These are phyloP conservation scores for Gentiana macrophylla DNA, from an alignment of 257 asterid genomes.

Conservation along the genomic window DNA sequence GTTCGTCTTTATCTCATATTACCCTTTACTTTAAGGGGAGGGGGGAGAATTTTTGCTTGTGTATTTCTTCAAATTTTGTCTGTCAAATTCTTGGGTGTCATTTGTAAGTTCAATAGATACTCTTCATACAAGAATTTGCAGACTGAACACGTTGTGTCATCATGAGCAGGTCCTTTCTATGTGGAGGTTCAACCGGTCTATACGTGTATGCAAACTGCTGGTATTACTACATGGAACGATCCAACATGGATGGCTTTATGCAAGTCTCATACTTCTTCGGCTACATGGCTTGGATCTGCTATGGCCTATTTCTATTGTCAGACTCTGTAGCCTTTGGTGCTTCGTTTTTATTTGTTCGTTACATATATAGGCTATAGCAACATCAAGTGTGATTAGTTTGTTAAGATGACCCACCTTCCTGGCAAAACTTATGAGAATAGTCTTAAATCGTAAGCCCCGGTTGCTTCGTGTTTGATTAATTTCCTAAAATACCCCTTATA, in stretches of 20 bases:
- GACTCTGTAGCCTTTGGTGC: constrained; percentile 18
- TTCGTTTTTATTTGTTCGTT: constrained; percentile 15
- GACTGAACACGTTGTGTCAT: background rate
- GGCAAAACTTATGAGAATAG: too few relatives aligned
- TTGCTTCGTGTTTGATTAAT: too few relatives aligned
- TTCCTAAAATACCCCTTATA: too few relatives aligned
- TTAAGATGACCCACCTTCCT: background rate
- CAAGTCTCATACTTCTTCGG: constrained; percentile 28
- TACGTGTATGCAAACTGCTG: constrained; percentile 16
- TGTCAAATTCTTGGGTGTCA: too few relatives aligned
- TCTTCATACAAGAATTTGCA: too few relatives aligned
- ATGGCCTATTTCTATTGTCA: constrained; percentile 23
- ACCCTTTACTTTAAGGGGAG: too few relatives aligned
- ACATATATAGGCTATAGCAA: constrained; percentile 15
- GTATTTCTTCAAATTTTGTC: too few relatives aligned
- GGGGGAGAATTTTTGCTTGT: too few relatives aligned
- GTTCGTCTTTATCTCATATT: constrained; percentile 6
- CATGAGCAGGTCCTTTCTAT: constrained; percentile 16
- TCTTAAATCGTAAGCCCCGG: too few relatives aligned
- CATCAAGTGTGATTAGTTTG: constrained; percentile 20
- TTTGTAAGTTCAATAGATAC: too few relatives aligned
- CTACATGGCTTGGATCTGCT: constrained; percentile 24
- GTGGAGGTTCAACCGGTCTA: constrained; percentile 22
- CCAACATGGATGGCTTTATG: constrained; percentile 19
- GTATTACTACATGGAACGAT: constrained; percentile 12